Evolutionary conservation across 73 alveolate genomes (phyloP).

Genomic region (Tetrahymena thermophila): DNA sequence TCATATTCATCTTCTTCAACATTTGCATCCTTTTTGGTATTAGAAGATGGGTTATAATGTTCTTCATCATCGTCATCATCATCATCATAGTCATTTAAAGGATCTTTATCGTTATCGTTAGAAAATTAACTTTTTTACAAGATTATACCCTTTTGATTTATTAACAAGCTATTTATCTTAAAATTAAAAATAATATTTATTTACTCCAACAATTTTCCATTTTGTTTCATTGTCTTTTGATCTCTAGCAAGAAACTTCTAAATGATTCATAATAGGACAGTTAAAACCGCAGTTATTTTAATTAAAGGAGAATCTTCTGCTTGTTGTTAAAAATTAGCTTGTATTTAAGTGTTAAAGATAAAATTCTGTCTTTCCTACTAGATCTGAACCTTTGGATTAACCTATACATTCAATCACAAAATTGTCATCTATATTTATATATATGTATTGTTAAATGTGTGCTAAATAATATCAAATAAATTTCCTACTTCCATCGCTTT

Average conservation of each 20-base stretch:
- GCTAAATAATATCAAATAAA: background rate
- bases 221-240: background rate
- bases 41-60: background rate
- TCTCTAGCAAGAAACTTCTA: background rate
- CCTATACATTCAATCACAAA: background rate
- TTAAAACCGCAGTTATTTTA: background rate
- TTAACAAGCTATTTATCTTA: background rate
- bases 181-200: background rate
- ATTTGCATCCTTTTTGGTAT: background rate
- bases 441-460: background rate
- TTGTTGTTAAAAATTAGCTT: background rate
- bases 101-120: background rate
- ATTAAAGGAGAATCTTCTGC: background rate
- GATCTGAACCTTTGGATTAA: background rate
- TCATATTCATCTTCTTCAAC: background rate
- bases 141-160: background rate
- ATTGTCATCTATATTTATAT: background rate
- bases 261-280: background rate
- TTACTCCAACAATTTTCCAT: slow-evolving; percentile 1
- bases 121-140: background rate
- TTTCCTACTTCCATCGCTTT: background rate
- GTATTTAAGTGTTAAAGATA: background rate
- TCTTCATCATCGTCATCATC: background rate
- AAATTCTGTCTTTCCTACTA: background rate
- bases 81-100: background rate